A percentile compares a stretch with the other conserved stretches of the same genome.
phyloP scores from a whole-genome alignment of 192 early-diverging fungal species.

The Dimargaris verticillata region DNA sequence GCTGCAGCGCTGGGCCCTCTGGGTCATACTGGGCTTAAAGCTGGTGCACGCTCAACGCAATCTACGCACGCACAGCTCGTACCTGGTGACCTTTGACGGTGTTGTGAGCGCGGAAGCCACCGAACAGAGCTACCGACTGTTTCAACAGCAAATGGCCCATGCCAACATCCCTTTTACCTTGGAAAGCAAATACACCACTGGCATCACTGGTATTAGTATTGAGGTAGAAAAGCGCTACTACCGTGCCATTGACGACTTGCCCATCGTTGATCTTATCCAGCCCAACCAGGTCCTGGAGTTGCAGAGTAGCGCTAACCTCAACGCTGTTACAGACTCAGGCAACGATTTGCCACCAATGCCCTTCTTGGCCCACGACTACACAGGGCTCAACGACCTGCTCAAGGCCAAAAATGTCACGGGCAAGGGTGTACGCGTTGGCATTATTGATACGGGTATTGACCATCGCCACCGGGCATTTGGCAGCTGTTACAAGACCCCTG shows the following conservation, averaged over 20 bases:
- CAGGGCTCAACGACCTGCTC: neutral
- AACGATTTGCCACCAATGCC: neutral
- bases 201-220: neutral
- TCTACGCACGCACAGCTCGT: too few species aligned
- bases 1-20: too few species aligned
- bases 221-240: neutral
- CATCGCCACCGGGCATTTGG: constrained; percentile 29
- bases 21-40: too few species aligned
- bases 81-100: too few species aligned
- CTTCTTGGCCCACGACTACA: neutral
- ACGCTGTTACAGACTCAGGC: too few species aligned
- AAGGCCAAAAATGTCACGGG: constrained; percentile 9
- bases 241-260: neutral
- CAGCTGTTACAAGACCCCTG: constrained; percentile 33
- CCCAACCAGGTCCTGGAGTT: constrained; percentile 10
- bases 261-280: neutral
- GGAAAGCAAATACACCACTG: too few species aligned
- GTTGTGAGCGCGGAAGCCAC: too few species aligned
- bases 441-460: constrained; percentile 32
- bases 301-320: constrained; percentile 11
- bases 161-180: too few species aligned
- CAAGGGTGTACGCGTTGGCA: constrained; percentile 25
- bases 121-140: too few species aligned
- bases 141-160: too few species aligned
- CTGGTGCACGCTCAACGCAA: too few species aligned